phyloP scores from a whole-genome alignment of 2,329 filamentous ascomycete genomes.

The Microdochium bolleyi region DNA sequence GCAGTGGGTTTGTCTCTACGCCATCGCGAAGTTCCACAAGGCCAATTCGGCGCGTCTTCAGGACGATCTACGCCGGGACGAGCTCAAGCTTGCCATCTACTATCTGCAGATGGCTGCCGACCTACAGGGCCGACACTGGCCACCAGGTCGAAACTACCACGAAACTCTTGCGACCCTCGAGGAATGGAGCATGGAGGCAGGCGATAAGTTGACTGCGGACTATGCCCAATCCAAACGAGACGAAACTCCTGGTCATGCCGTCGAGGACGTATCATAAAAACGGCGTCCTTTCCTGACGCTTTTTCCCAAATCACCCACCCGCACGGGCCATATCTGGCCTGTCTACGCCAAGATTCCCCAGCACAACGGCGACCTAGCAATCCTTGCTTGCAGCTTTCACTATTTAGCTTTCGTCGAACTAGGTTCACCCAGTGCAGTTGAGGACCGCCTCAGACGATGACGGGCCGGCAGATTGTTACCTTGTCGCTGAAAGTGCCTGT shows the following conservation, averaged over 20 bases:
- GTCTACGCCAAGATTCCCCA: too few relatives aligned
- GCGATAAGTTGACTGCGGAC: conserved; percentile 11
- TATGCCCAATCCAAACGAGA: conserved; percentile 7
- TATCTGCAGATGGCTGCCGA: conserved; percentile 12
- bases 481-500: too few relatives aligned
- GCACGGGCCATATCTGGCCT: neutral
- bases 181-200: conserved; percentile 14
- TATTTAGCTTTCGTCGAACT: too few relatives aligned
- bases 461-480: too few relatives aligned
- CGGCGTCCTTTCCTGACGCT: neutral
- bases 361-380: too few relatives aligned
- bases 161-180: conserved; percentile 15
- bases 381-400: too few relatives aligned
- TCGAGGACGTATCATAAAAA: neutral
- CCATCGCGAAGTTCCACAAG: conserved; percentile 11
- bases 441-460: too few relatives aligned
- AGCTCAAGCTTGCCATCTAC: conserved; percentile 8
- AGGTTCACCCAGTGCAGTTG: too few relatives aligned
- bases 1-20: conserved; percentile 15
- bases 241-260: neutral
- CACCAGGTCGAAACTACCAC: conserved; percentile 16
- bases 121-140: conserved; percentile 14
- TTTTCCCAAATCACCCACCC: neutral
- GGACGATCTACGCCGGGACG: neutral
- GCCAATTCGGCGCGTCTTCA: neutral